phyloP scores from a whole-genome alignment of 306 rosid species.

The Prunus mongolica region DNA sequence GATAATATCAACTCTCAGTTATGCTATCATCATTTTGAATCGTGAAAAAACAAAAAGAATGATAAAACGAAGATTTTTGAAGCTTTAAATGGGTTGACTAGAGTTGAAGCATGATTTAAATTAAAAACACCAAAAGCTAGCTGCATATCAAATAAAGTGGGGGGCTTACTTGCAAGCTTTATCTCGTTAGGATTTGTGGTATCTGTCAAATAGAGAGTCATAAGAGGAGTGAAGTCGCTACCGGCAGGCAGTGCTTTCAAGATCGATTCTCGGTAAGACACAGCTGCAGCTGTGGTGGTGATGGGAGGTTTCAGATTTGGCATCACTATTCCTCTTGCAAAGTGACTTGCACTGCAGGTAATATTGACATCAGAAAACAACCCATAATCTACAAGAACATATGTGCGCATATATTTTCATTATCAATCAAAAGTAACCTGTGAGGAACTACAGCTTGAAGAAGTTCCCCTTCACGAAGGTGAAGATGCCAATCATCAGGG shows the following conservation, averaged over 20 bases:
- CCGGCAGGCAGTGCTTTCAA: conserved; percentile 61
- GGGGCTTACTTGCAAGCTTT: conserved; percentile 73
- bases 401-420: not conserved
- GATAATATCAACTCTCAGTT: too few species aligned
- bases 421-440: conserved; percentile 44
- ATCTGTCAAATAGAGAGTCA: conserved; percentile 90
- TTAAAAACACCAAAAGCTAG: not conserved
- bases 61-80: not conserved
- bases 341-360: conserved; percentile 56
- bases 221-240: conserved; percentile 74
- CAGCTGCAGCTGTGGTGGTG: conserved; percentile 61
- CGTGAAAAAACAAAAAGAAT: too few species aligned
- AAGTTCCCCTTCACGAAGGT: conserved; percentile 80
- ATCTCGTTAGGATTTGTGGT: conserved; percentile 67
- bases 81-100: not conserved
- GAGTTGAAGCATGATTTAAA: not conserved
- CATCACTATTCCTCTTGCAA: conserved; percentile 89
- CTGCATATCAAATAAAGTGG: not conserved
- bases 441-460: conserved; percentile 69
- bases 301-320: conserved; percentile 91
- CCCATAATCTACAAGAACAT: not conserved
- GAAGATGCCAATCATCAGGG: conserved; percentile 96
- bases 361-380: conserved; percentile 18
- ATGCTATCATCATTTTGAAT: too few species aligned
- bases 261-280: conserved; percentile 69